These are phyloP conservation scores for Ascochyta clinopodiicola DNA, from an alignment of 2,329 filamentous ascomycete genomes.

Conservation along the genomic window DNA sequence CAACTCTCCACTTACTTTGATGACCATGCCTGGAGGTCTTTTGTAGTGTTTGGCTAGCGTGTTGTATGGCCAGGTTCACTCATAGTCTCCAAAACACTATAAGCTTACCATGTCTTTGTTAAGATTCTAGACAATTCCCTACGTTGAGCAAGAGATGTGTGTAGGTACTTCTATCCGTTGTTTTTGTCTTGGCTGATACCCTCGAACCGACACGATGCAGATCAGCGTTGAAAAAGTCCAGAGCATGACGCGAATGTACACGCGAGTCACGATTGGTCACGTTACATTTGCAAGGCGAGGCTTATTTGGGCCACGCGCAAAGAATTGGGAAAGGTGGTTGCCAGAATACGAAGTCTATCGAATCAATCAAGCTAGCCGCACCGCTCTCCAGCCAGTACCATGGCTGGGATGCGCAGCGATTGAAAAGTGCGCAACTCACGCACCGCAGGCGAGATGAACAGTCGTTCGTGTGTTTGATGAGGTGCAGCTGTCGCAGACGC, in stretches of 20 bases:
- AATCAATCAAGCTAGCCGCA: conserved; percentile 2
- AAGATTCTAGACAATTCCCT: too few relatives aligned
- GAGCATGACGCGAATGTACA: conserved; percentile 4
- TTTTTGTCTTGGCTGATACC: conserved; percentile 7
- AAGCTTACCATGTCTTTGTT: too few relatives aligned
- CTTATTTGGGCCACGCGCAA: conserved; percentile 6
- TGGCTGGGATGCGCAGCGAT: conserved; percentile 3
- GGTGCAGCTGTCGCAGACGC: conserved; percentile 25
- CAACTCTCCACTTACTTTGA: too few relatives aligned
- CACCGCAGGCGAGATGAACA: conserved; percentile 25
- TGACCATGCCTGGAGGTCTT: too few relatives aligned
- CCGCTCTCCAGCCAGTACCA: neutral
- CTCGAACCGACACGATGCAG: conserved; percentile 11
- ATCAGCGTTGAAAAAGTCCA: conserved; percentile 10
- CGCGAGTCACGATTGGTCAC: conserved; percentile 14
- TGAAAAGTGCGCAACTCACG: conserved; percentile 16
- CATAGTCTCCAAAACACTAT: too few relatives aligned
- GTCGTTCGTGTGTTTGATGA: conserved; percentile 41
- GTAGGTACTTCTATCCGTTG: too few relatives aligned
- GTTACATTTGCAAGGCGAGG: conserved; percentile 3
- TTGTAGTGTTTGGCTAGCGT: too few relatives aligned
- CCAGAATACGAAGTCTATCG: conserved; percentile 26
- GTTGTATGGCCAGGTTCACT: too few relatives aligned
- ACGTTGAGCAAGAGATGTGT: too few relatives aligned
- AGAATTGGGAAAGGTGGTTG: conserved; percentile 21